Evolutionary conservation across 306 rosid species (phyloP).

Genomic region (Vigna reflexopilosa): DNA sequence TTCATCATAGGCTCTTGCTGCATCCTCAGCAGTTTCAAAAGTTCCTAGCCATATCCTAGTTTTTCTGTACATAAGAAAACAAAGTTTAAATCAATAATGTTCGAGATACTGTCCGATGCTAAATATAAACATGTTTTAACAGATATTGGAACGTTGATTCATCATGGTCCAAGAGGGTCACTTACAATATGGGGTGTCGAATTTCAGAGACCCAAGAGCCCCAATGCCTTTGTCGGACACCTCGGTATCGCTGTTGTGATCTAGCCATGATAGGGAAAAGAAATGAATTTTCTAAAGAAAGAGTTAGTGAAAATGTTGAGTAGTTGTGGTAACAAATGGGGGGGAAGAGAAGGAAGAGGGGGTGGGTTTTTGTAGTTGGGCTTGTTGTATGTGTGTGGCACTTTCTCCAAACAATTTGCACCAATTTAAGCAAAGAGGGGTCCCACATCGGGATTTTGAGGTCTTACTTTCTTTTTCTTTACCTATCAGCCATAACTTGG

Average conservation of each 20-base stretch:
- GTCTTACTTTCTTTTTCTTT: conserved; percentile 43
- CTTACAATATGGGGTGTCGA: conserved; percentile 95
- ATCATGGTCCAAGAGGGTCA: not conserved
- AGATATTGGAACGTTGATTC: not conserved
- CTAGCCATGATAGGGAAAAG: conserved; percentile 72
- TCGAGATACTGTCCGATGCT: not conserved
- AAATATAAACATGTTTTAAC: not conserved
- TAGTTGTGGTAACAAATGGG: conserved; percentile 36
- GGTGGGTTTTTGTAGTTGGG: conserved; percentile 69
- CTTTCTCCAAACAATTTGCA: conserved; percentile 49
- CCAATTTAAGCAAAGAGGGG: conserved; percentile 56
- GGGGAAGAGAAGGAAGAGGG: conserved; percentile 34
- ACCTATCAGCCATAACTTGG: conserved; percentile 52
- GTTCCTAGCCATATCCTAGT: conserved; percentile 98
- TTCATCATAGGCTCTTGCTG: conserved; percentile 92
- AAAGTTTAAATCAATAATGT: not conserved
- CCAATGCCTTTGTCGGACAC: conserved; percentile 99
- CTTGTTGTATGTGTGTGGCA: conserved; percentile 33
- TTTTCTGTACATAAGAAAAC: conserved; percentile 59
- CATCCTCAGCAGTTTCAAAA: conserved; percentile 95
- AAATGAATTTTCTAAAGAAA: conserved; percentile 47
- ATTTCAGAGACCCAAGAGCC: conserved; percentile 99
- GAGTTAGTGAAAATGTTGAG: conserved; percentile 53
- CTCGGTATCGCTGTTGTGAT: conserved; percentile 92
- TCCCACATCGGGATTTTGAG: conserved; percentile 54